Conservation (phyloP, 495 filamentous ascomycete species). For the Penicillium malachiteum region DNA sequence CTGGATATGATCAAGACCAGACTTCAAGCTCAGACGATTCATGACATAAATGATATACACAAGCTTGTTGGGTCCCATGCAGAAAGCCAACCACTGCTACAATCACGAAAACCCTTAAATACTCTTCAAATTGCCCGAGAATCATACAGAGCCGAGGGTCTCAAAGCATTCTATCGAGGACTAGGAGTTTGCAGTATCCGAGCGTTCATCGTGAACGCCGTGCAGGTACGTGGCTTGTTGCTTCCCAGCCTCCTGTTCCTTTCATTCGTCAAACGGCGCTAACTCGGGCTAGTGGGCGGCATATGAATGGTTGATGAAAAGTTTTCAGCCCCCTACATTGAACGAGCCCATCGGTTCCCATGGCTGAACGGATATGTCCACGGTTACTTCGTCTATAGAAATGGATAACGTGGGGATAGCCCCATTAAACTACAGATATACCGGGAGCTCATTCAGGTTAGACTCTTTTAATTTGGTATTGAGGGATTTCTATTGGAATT, state of each 20-base stretch:
- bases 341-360: background rate
- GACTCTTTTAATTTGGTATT: conserved; percentile 28
- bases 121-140: conserved; percentile 61
- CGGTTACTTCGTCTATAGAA: background rate
- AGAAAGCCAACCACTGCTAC: conserved; percentile 27
- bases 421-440: conserved; percentile 11
- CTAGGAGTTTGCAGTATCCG: conserved; percentile 73
- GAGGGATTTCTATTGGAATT: conserved; percentile 35
- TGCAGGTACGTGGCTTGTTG: conserved; percentile 43
- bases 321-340: conserved; percentile 17
- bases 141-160: conserved; percentile 63
- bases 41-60: conserved; percentile 7
- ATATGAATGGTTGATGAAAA: conserved; percentile 78
- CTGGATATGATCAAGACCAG: conserved; percentile 87
- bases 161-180: conserved; percentile 71
- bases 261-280: conserved; percentile 6
- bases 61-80: conserved; percentile 24
- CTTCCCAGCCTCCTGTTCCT: background rate
- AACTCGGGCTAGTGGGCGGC: conserved; percentile 64
- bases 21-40: conserved; percentile 65
- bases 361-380: conserved; percentile 1
- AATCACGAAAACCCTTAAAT: conserved; percentile 36
- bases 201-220: conserved; percentile 81
- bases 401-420: conserved; percentile 5
- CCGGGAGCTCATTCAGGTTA: conserved; percentile 27